Conservation (phyloP, 1,284 basidiomycete species). For the Kwoniella shivajii region DNA sequence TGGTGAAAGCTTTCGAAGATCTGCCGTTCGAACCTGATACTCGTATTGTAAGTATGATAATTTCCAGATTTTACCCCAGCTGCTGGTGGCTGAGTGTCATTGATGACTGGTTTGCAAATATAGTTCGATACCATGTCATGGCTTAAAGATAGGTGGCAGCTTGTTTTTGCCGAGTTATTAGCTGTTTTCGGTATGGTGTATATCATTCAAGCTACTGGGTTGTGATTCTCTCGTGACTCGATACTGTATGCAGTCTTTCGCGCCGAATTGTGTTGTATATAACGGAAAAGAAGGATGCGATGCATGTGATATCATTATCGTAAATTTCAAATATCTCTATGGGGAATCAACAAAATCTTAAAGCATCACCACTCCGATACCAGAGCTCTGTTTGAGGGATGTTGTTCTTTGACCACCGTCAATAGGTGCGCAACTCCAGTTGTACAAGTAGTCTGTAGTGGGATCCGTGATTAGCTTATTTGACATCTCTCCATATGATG, state of each 20-base stretch:
- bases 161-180: slow-evolving; percentile 20
- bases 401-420: slow-evolving; percentile 60
- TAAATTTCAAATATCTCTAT: neutral
- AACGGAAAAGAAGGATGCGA: neutral
- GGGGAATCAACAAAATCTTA: slow-evolving; percentile 20
- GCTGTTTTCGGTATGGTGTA: slow-evolving; percentile 23
- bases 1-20: slow-evolving; percentile 20
- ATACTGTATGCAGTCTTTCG: neutral
- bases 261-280: neutral
- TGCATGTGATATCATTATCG: neutral
- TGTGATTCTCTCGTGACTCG: slow-evolving; percentile 8
- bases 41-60: slow-evolving; percentile 16
- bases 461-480: neutral
- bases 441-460: slow-evolving; percentile 76
- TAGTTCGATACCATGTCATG: slow-evolving; percentile 17
- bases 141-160: slow-evolving; percentile 20
- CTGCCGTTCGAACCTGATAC: slow-evolving; percentile 32
- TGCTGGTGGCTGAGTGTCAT: neutral
- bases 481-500: slow-evolving; percentile 35
- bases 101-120: too few species aligned
- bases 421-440: slow-evolving; percentile 80
- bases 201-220: slow-evolving; percentile 25
- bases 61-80: neutral
- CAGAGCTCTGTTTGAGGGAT: slow-evolving; percentile 38
- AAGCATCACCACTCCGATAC: slow-evolving; percentile 55